phyloP scores from a whole-genome alignment of 192 early-diverging fungal genomes.

The Entomortierella lignicola region DNA sequence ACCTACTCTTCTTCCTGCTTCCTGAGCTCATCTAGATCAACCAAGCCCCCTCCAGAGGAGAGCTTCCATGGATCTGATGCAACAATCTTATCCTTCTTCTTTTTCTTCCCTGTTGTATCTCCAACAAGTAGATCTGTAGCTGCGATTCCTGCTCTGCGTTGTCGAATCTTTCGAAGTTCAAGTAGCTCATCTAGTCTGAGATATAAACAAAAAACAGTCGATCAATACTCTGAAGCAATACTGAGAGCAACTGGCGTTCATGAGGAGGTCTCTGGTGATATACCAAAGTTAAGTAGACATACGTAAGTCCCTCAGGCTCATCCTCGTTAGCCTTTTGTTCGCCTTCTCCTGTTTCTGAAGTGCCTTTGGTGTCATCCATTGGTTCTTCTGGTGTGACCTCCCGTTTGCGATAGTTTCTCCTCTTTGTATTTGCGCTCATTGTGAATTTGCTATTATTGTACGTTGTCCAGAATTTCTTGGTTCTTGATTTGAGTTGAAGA shows the following conservation, averaged over 20 bases:
- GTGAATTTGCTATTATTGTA: background rate
- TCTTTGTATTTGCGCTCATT: slow-evolving; percentile 40
- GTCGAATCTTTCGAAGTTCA: slow-evolving; percentile 69
- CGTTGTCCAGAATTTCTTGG: too few species aligned
- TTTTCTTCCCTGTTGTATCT: slow-evolving; percentile 61
- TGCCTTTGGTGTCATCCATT: background rate
- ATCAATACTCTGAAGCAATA: too few species aligned
- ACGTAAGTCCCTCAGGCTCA: slow-evolving; percentile 46
- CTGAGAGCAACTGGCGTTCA: too few species aligned
- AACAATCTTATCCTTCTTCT: slow-evolving; percentile 59
- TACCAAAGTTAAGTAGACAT: slow-evolving; percentile 3
- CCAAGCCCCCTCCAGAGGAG: slow-evolving; percentile 65
- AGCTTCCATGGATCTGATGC: slow-evolving; percentile 69
- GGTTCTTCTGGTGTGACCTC: slow-evolving; percentile 37
- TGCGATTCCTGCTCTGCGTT: slow-evolving; percentile 67
- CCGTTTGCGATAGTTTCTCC: slow-evolving; percentile 44
- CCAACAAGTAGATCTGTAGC: slow-evolving; percentile 66
- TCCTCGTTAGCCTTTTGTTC: slow-evolving; percentile 9
- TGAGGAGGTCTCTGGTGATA: too few species aligned
- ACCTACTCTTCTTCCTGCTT: slow-evolving; percentile 36
- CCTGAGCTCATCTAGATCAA: slow-evolving; percentile 60
- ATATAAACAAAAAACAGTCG: background rate
- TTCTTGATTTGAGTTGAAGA: too few species aligned
- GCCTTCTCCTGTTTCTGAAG: background rate
- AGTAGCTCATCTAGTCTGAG: slow-evolving; percentile 62